A percentile compares a stretch with the other conserved stretches of the same genome.
Conservation (phyloP, 2,329 filamentous ascomycete species). For the Coniochaeta pulveracea region DNA sequence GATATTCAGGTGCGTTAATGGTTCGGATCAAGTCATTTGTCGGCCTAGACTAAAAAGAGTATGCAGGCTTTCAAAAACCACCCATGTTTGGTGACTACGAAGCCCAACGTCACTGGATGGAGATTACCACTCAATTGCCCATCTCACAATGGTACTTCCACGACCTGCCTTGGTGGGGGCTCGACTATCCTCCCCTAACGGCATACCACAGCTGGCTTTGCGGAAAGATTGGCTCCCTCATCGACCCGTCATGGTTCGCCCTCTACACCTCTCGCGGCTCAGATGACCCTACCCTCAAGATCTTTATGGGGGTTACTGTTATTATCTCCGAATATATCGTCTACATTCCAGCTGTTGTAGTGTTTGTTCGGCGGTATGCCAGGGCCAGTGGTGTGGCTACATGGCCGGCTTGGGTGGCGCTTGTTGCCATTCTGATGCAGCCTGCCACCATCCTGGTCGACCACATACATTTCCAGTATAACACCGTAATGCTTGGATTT, state of each 20-base stretch:
- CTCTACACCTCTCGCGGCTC: conserved; percentile 72
- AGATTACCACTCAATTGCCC: conserved; percentile 80
- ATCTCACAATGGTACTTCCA: conserved; percentile 97
- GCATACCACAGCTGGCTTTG: conserved; percentile 98
- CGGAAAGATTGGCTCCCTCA: conserved; percentile 69
- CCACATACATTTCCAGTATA: conserved; percentile 95
- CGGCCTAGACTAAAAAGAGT: conserved; percentile 1
- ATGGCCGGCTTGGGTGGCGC: conserved; percentile 75
- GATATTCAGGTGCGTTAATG: conserved; percentile 67
- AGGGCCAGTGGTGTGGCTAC: conserved; percentile 63
- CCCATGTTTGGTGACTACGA: conserved; percentile 97
- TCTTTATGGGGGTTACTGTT: conserved; percentile 93
- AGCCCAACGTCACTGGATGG: conserved; percentile 98
- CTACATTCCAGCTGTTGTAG: conserved; percentile 74
- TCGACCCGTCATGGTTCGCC: conserved; percentile 80
- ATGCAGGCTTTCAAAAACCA: conserved; percentile 60
- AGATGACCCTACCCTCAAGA: conserved; percentile 70
- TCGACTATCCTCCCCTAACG: conserved; percentile 94
- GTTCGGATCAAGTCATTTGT: neutral
- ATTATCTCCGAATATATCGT: conserved; percentile 83
- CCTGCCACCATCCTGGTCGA: conserved; percentile 85
- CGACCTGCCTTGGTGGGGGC: conserved; percentile 91
- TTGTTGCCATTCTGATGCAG: conserved; percentile 87
- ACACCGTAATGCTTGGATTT: conserved; percentile 94
- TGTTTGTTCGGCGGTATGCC: conserved; percentile 76